A percentile compares a stretch with the other conserved stretches of the same genome.
These are phyloP conservation scores for Suillus hirtellus DNA, from an alignment of 768 basidiomycete species.

Conservation along the genomic window DNA sequence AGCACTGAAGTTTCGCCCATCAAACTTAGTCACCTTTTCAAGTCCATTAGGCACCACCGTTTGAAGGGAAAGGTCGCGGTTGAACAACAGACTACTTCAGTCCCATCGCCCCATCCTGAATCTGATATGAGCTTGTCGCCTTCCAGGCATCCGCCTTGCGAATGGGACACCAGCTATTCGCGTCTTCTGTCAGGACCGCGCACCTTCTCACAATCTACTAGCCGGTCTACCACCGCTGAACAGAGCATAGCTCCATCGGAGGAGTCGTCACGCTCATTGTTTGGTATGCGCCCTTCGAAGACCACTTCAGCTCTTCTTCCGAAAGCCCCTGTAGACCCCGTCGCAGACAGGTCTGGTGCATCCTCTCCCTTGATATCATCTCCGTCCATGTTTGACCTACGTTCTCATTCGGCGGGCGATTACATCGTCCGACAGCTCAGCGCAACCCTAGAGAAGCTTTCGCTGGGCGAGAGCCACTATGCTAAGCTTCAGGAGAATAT, in stretches of 20 bases:
- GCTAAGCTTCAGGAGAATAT: not conserved
- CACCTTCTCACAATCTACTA: not conserved
- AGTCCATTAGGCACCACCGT: not conserved
- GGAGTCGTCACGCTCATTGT: not conserved
- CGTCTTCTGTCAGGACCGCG: not conserved
- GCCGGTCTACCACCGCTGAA: not conserved
- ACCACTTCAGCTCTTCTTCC: not conserved
- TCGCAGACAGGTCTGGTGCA: not conserved
- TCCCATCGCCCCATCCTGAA: not conserved
- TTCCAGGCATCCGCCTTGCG: not conserved
- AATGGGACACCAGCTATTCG: not conserved
- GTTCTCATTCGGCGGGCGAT: not conserved
- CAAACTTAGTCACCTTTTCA: not conserved
- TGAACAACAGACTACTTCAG: not conserved
- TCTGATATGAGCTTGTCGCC: not conserved
- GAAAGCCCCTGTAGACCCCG: not conserved
- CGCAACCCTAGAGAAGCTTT: not conserved
- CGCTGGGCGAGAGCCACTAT: not conserved
- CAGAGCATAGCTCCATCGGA: not conserved
- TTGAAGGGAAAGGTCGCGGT: not conserved
- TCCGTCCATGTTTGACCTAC: not conserved
- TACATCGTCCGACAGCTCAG: conserved; percentile 3
- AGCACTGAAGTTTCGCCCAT: not conserved
- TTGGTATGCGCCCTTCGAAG: not conserved
- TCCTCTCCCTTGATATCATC: not conserved